Base-by-base conservation (phyloP, 768 basidiomycete genomes). In the Boletus tomentosulus region DNA sequence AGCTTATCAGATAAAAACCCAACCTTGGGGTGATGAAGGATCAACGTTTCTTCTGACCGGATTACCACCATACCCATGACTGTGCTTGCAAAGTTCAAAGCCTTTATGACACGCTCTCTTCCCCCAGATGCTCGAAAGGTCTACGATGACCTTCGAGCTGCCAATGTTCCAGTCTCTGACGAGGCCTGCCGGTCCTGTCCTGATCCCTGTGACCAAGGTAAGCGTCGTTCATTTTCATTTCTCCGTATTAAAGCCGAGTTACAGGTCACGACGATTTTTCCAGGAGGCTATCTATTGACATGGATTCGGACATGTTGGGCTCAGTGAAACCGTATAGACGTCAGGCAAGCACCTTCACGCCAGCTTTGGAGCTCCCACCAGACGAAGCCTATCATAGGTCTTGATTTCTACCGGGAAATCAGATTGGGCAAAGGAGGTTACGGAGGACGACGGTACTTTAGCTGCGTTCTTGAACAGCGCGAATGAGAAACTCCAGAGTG, bases 321-420 rank as follows among this genome's bases (percentile, higher is more conserved):
- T 83, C 85, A 30, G 81, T 93, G 27, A 88, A 87, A 68, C 86
- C 91, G 3, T 93, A 91, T 68, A 82, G 81, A 37, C 85, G 92
- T 24, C 88, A 93, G 77, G 90, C 87, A 58, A 46, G 76, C 57
- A n/a, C 39, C 49, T 31, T 33, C 10, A 4, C 34, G 11, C 15
- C 15, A 10, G 1, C 13, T 22, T 22, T 19, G 37, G 19, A 4
- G 2, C 42, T 3, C 46, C 38, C 24, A n/a, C 44, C 33, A 38
- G 15, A 60, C 41, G 50, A 41, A 46, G 15, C 22, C 34, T 47
- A 45, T 44, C 24, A 44, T 66, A 94, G 87, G 78, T 96, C 33
- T 76, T 98, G 33, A 89, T 98, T 50, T 94, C 91, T 1, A 96
- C 93, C 0, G 92, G 92, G 6, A 85, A 89, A 70, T 77, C 84